Evolutionary conservation across 2,329 filamentous ascomycete species (phyloP).

Genomic region (Nannizziopsis arthrosporioides): DNA sequence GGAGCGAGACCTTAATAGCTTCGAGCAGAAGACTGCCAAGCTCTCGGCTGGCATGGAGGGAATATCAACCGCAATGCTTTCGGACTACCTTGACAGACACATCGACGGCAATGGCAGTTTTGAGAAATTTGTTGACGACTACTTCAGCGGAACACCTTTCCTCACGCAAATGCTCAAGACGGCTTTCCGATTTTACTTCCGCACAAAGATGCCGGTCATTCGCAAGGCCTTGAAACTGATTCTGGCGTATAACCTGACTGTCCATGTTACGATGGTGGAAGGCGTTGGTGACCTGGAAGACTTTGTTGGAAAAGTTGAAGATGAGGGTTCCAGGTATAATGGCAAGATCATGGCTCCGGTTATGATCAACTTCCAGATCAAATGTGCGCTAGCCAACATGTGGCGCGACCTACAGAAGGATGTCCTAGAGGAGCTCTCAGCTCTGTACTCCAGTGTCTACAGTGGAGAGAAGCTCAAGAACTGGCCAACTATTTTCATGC

Average conservation of each 20-base stretch:
- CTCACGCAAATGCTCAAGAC: slow-evolving; percentile 94
- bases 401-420: slow-evolving; percentile 97
- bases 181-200: slow-evolving; percentile 81
- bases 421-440: slow-evolving; percentile 83
- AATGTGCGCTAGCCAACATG: slow-evolving; percentile 93
- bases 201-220: slow-evolving; percentile 77
- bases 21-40: slow-evolving; percentile 76
- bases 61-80: slow-evolving; percentile 66
- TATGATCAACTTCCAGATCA: slow-evolving; percentile 99
- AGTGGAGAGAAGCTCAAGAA: slow-evolving; percentile 95
- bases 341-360: slow-evolving; percentile 88
- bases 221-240: slow-evolving; percentile 92
- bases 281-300: slow-evolving; percentile 60
- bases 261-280: slow-evolving; percentile 90
- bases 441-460: slow-evolving; percentile 93
- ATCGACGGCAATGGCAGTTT: slow-evolving; percentile 83
- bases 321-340: slow-evolving; percentile 73
- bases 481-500: slow-evolving; percentile 98
- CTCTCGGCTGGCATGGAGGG: slow-evolving; percentile 83
- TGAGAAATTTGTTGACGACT: slow-evolving; percentile 86
- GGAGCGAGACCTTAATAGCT: slow-evolving; percentile 65
- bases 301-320: slow-evolving; percentile 71
- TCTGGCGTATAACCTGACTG: slow-evolving; percentile 86
- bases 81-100: slow-evolving; percentile 89
- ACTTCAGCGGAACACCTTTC: slow-evolving; percentile 91